These are phyloP conservation scores for Tephrocybe rancida DNA, from an alignment of 768 basidiomycete genomes.

Conservation along the genomic window DNA sequence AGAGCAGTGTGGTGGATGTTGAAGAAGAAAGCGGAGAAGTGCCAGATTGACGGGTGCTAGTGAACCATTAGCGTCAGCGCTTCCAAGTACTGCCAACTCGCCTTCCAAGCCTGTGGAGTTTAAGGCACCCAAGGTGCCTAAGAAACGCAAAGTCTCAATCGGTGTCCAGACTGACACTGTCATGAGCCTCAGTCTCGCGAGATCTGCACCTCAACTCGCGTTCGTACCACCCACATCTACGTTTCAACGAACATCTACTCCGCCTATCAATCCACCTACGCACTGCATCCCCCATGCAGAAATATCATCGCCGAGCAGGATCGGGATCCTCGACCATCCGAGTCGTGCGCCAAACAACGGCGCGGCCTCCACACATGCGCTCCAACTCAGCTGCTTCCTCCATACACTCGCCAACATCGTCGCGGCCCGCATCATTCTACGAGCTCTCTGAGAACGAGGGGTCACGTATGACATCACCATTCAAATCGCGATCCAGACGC, in stretches of 20 bases:
- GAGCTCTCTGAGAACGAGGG: conserved; percentile 73
- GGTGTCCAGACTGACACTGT: conserved; percentile 51
- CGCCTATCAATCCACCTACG: conserved; percentile 63
- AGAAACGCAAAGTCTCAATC: conserved; percentile 31
- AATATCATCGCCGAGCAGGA: conserved; percentile 76
- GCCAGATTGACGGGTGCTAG: conserved; percentile 37
- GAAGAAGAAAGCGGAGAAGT: conserved; percentile 74
- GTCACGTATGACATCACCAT: conserved; percentile 66
- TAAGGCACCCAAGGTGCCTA: conserved; percentile 27
- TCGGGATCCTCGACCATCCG: conserved; percentile 79
- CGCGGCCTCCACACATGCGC: conserved; percentile 60
- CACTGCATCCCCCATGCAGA: conserved; percentile 79
- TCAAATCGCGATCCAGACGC: conserved; percentile 50
- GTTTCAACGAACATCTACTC: conserved; percentile 47
- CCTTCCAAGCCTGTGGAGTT: conserved; percentile 18
- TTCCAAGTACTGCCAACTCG: conserved; percentile 5
- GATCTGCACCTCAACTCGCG: conserved; percentile 61
- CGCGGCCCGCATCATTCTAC: conserved; percentile 77
- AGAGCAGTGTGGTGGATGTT: conserved; percentile 98
- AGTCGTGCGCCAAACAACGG: conserved; percentile 62
- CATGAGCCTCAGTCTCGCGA: conserved; percentile 29
- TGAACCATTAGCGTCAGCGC: conserved; percentile 8
- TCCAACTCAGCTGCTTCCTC: conserved; percentile 82
- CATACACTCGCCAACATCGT: conserved; percentile 73
- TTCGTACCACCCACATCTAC: conserved; percentile 83